Base-by-base conservation (phyloP, 345 rosid species). In the Dimocarpus longan region DNA sequence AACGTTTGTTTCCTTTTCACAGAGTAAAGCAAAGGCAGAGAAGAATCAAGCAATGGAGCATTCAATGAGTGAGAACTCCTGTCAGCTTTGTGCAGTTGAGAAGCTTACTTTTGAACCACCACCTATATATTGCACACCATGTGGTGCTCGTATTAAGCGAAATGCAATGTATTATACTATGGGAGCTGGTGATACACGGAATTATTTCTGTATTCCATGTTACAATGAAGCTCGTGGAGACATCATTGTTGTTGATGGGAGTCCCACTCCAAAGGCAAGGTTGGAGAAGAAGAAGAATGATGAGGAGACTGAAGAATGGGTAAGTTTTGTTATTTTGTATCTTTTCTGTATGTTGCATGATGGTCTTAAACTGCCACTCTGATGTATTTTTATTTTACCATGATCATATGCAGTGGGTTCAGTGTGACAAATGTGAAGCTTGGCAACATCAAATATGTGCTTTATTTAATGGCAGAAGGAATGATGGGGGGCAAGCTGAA, bases 361-460 rank as follows among this genome's bases (percentile, higher is more conserved):
- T 75, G 37, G 57, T 81, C 70, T 80, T 66, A 50, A 70, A 63
- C 70, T 63, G 46, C 64, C 79, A 11, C 39, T 71, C 68, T 84
- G 59, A 76, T 77, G 18, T 59, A 43, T 64, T 73, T 76, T 66
- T 65, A 46, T 5, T 24, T 81, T 83, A 60, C 71, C 18, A 84
- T 84, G 57, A 67, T 78, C 77, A 68, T 75, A 21, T 85, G 85
- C 92, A 96, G 98, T 96, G 99, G 99, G 98, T 96, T 83, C 99
- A 96, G 80, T 97, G 99, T 88, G 99, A 97, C 90, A 97, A 97
- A 81, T 97, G 99, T 84, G 98, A 97, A 84, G 93, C 93, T 43
- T 97, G 99, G 99, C 99, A 97, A 87, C 99, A 97, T 88, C 99
- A 97, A 81, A 97, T 97, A 54, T 97, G 99, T 84, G 97, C 98